A percentile compares a stretch with the other conserved stretches of the same genome.
phyloP scores from a whole-genome alignment of 192 early-diverging fungal genomes.

The Coemansia sp. region DNA sequence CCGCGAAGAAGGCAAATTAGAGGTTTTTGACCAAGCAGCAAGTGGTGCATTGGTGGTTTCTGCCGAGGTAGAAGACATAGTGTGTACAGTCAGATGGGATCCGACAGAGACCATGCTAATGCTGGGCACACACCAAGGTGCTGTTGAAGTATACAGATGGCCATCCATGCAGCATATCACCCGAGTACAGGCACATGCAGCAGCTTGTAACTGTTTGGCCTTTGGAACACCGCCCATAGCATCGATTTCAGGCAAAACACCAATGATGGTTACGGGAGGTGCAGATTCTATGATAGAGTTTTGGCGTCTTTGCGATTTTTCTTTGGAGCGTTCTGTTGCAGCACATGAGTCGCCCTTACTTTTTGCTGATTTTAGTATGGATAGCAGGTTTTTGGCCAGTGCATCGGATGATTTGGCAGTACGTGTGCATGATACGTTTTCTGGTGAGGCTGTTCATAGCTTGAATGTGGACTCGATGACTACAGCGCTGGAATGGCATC shows the following conservation, averaged over 20 bases:
- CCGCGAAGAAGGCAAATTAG: conserved; percentile 26
- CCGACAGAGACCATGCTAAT: conserved; percentile 17
- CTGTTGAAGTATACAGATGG: conserved; percentile 39
- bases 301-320: conserved; percentile 32
- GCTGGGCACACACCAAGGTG: conserved; percentile 26
- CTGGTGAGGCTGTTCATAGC: conserved; percentile 22
- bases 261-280: conserved; percentile 31
- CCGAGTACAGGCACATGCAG: conserved; percentile 22
- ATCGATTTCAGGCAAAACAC: too few relatives aligned
- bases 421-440: conserved; percentile 22
- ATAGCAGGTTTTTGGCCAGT: conserved; percentile 35
- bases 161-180: conserved; percentile 39
- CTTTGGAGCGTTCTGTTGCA: conserved; percentile 7
- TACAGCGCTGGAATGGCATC: conserved; percentile 41
- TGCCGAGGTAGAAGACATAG: conserved; percentile 13
- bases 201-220: conserved; percentile 30
- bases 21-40: conserved; percentile 28
- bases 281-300: conserved; percentile 32
- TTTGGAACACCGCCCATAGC: conserved; percentile 26
- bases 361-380: conserved; percentile 30
- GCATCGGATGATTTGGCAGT: conserved; percentile 37
- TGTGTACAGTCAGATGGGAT: conserved; percentile 27
- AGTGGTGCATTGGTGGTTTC: conserved; percentile 15
- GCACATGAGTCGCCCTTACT: conserved; percentile 37
- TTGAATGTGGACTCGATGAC: conserved; percentile 18